phyloP scores from a whole-genome alignment of 2,329 filamentous ascomycete genomes.

The Fusarium sp. region DNA sequence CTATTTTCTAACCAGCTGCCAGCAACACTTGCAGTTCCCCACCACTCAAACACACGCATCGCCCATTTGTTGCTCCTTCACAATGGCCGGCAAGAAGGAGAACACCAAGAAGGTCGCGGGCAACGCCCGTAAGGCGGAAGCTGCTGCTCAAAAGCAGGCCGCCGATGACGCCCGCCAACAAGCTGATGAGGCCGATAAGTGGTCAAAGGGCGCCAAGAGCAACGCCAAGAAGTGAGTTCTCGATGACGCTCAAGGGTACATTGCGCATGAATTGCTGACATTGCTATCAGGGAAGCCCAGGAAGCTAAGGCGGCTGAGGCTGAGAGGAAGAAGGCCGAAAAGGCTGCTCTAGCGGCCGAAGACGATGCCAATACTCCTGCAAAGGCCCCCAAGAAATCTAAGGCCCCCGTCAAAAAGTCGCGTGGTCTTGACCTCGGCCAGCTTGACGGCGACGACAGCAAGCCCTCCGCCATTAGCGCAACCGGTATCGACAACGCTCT shows the following conservation, averaged over 20 bases:
- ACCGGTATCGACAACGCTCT: slow-evolving; percentile 94
- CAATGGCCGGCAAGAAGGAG: slow-evolving; percentile 79
- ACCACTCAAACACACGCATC: slow-evolving; percentile 22
- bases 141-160: slow-evolving; percentile 83
- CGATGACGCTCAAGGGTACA: not conserved
- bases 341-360: slow-evolving; percentile 82
- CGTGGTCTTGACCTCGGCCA: slow-evolving; percentile 80
- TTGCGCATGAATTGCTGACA: slow-evolving; percentile 22
- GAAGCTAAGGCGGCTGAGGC: slow-evolving; percentile 81
- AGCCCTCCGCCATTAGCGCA: slow-evolving; percentile 77
- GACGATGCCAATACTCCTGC: slow-evolving; percentile 78
- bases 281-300: slow-evolving; percentile 53
- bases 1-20: slow-evolving; percentile 20
- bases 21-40: slow-evolving; percentile 20
- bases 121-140: slow-evolving; percentile 92
- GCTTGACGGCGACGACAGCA: slow-evolving; percentile 72
- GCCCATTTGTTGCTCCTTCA: slow-evolving; percentile 32
- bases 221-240: slow-evolving; percentile 84
- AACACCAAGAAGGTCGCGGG: slow-evolving; percentile 91
- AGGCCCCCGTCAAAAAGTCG: slow-evolving; percentile 76
- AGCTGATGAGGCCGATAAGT: slow-evolving; percentile 78
- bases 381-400: slow-evolving; percentile 75
- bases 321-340: slow-evolving; percentile 93
- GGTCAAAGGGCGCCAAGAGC: slow-evolving; percentile 88
- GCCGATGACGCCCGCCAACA: slow-evolving; percentile 75